A percentile compares a stretch with the other conserved stretches of the same genome.
Conservation (phyloP, 345 rosid species). For the Carallia pectinifolia region DNA sequence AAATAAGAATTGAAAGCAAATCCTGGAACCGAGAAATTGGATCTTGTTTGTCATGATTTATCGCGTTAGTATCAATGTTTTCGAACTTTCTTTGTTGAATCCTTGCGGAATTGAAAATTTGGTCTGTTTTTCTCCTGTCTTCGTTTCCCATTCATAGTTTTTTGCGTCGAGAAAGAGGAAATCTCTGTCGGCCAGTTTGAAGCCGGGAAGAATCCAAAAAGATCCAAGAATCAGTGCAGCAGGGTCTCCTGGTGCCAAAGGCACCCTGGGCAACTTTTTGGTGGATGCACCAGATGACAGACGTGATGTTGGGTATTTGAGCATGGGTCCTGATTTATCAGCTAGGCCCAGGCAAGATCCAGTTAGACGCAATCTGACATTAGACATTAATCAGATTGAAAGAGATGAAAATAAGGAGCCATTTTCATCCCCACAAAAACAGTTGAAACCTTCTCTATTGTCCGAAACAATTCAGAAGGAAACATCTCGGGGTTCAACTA, state of each 20-base stretch:
- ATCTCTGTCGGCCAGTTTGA: conserved; percentile 55
- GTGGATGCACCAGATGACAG: conserved; percentile 45
- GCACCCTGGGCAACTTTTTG: conserved; percentile 64
- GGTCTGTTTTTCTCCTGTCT: conserved; percentile 10
- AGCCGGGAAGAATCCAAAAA: conserved; percentile 50
- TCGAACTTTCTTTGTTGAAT: not conserved
- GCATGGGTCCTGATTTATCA: conserved; percentile 22
- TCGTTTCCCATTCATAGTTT: conserved; percentile 46
- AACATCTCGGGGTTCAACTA: conserved; percentile 32
- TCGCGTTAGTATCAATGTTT: not conserved
- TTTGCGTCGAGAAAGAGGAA: conserved; percentile 78
- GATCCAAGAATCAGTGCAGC: conserved; percentile 45
- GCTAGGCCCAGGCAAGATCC: conserved; percentile 39
- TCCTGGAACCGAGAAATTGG: not conserved
- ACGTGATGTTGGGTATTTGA: conserved; percentile 12
- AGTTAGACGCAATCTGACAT: conserved; percentile 43
- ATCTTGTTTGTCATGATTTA: not conserved
- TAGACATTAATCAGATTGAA: conserved; percentile 37
- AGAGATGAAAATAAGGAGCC: conserved; percentile 30
- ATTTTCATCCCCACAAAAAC: conserved; percentile 21
- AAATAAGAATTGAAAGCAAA: not conserved
- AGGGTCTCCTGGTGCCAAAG: conserved; percentile 67
- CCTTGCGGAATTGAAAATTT: not conserved
- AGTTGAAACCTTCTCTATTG: conserved; percentile 22
- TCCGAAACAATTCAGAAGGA: conserved; percentile 32